Percentiles rank a stretch among this genome's conserved stretches.
Conservation (phyloP, 495 filamentous ascomycete genomes). For the Rostrohypoxylon terebratum region DNA sequence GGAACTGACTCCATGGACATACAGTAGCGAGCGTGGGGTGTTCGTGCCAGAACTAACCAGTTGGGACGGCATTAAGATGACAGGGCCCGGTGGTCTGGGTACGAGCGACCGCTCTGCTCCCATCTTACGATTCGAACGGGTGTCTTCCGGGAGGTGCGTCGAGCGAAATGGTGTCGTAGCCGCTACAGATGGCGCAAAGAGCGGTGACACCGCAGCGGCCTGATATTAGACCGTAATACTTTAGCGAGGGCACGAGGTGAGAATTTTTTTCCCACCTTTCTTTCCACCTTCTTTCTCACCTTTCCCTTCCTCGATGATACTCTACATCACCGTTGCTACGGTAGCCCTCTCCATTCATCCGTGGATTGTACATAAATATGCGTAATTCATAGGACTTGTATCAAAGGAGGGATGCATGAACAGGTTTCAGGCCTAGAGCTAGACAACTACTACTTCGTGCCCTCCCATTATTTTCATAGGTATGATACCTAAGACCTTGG, state of each 20-base stretch:
- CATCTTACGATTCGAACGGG: slow-evolving; percentile 26
- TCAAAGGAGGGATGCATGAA: slow-evolving; percentile 28
- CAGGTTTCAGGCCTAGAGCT: background rate
- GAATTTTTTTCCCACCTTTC: background rate
- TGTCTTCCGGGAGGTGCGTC: background rate
- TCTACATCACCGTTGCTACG: background rate
- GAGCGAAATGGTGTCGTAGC: background rate
- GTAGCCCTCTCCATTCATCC: background rate
- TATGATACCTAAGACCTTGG: background rate
- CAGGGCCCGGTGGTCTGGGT: slow-evolving; percentile 35
- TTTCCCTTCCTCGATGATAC: slow-evolving; percentile 10
- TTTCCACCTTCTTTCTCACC: background rate
- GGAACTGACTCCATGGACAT: background rate
- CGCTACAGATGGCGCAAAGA: slow-evolving; percentile 32
- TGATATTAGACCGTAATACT: slow-evolving; percentile 1
- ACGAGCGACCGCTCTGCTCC: background rate
- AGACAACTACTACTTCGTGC: background rate
- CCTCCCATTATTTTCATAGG: no score
- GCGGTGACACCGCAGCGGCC: slow-evolving; percentile 40
- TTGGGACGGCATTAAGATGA: slow-evolving; percentile 5
- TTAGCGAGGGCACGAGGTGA: background rate
- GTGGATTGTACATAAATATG: background rate
- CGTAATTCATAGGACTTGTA: slow-evolving; percentile 25
- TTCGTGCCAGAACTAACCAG: slow-evolving; percentile 18
- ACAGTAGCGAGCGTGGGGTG: slow-evolving; percentile 18